Percentiles rank a stretch among this genome's conserved stretches.
These are phyloP conservation scores for Maudiozyma pseudohumilis DNA, from an alignment of 805 yeast genomes.

Conservation along the genomic window DNA sequence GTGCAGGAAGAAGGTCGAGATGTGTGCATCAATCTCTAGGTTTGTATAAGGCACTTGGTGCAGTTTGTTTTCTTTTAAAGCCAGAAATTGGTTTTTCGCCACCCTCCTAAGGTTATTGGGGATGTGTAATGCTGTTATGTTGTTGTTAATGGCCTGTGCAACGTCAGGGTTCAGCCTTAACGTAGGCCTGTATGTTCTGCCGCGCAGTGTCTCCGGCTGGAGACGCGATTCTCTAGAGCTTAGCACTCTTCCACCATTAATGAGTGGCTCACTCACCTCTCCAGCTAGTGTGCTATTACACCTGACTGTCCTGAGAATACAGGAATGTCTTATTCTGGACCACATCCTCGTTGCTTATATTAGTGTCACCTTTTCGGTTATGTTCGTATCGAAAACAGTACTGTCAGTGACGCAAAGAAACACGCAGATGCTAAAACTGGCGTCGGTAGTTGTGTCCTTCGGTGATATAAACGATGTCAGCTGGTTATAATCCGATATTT, in stretches of 20 bases:
- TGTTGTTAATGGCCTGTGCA: conserved; percentile 49
- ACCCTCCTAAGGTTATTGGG: conserved; percentile 58
- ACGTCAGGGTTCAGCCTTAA: conserved; percentile 47
- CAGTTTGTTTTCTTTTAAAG: conserved; percentile 42
- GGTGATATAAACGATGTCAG: no score
- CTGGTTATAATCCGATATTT: no score
- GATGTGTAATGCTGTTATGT: conserved; percentile 47
- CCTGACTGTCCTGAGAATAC: neutral
- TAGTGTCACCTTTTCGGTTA: no score
- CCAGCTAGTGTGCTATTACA: neutral
- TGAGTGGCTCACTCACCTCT: neutral
- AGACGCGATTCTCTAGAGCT: conserved; percentile 31
- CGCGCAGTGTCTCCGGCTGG: conserved; percentile 47
- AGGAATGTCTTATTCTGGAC: neutral
- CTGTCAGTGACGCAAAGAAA: no score
- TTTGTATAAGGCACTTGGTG: conserved; percentile 39
- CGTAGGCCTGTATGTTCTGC: conserved; percentile 41
- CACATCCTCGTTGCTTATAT: no score
- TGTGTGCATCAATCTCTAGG: conserved; percentile 64
- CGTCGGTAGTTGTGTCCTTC: no score
- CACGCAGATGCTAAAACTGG: no score
- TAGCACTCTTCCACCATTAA: neutral
- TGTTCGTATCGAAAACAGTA: no score
- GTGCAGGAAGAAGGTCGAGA: conserved; percentile 72
- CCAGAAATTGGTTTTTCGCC: conserved; percentile 47